phyloP scores from a whole-genome alignment of 2,329 filamentous ascomycete species.

The Epichloe sylvatica region DNA sequence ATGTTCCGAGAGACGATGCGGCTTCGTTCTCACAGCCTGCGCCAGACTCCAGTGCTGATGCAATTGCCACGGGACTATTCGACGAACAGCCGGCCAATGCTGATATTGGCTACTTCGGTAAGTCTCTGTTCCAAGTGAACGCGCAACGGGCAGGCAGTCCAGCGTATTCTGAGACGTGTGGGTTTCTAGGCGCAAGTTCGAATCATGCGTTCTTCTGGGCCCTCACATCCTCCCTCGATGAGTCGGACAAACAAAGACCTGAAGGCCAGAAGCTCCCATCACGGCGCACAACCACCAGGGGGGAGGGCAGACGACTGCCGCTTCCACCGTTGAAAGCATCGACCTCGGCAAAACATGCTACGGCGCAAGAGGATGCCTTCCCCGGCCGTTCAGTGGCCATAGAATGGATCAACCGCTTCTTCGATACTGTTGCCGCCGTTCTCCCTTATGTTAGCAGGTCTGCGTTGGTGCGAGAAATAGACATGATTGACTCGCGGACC shows the following conservation, averaged over 20 bases:
- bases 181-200: conserved; percentile 14
- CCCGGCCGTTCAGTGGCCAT: conserved; percentile 9
- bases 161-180: background rate
- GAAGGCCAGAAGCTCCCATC: conserved; percentile 6
- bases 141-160: background rate
- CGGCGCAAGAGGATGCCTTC: conserved; percentile 5
- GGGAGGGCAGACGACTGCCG: background rate
- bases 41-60: conserved; percentile 14
- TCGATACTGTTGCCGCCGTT: conserved; percentile 16
- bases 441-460: conserved; percentile 14
- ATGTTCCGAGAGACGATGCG: background rate
- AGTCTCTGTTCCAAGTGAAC: background rate
- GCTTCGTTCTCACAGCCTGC: conserved; percentile 4
- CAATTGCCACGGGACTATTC: conserved; percentile 15
- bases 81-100: conserved; percentile 12
- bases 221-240: conserved; percentile 14
- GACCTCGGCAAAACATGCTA: background rate
- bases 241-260: conserved; percentile 9
- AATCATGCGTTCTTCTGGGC: conserved; percentile 18
- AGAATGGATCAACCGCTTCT: conserved; percentile 13
- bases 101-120: conserved; percentile 17
- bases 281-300: background rate
- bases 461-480: conserved; percentile 10
- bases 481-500: conserved; percentile 6
- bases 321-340: background rate